Evolutionary conservation across 1,139 yeast species (phyloP), one percentile per base, ranked within the genome.

Genomic region (Geotrichum aggregatum): DNA sequence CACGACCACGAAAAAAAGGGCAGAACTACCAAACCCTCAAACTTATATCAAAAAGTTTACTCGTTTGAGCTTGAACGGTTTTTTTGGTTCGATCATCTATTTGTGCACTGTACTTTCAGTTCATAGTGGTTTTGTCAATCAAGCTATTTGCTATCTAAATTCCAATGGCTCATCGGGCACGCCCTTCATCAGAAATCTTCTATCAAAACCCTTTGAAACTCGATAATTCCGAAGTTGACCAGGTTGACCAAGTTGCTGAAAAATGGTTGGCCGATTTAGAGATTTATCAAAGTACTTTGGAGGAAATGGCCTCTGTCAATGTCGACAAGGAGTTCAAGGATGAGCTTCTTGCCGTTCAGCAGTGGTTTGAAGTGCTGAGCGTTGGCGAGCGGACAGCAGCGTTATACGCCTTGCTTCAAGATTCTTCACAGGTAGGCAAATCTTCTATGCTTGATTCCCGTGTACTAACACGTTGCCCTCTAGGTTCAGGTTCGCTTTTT

Each of bases 321-420:
- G 49, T 47, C 18, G 61, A 60, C 44, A 55, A 52, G 47, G 56
- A 61, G 31, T 66, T 66, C 54, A 61, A 61, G 49, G 61, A 64
- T 33, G 70, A 67, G 54, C 58, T 67, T 41, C 54, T 52, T 26
- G 64, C 69, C 18, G 65, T 70, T 49, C 73, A 70, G 57, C 64
- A 67, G 50, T 70, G 74, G 74, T 70, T 71, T 54, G 63, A 66
- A 18, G 68, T 68, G 14, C 58, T 71, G 39, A 56, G 63, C 30
- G 71, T 64, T 31, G 69, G 69, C 6, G 74, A 71, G 55, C 62
- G 71, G 30, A 69, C 73, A 14, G 72, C 73, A n/a, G 68, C 74
- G 7, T 57, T 70, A 47, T 68, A 69, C 49, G 61, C 73, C 1
- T 59, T 71, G 40, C 59, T 70, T 31, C 71, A 68, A 49, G 71